Evolutionary conservation across 495 filamentous ascomycete genomes (phyloP).

Genomic region (Aspergillus sclerotioniger): DNA sequence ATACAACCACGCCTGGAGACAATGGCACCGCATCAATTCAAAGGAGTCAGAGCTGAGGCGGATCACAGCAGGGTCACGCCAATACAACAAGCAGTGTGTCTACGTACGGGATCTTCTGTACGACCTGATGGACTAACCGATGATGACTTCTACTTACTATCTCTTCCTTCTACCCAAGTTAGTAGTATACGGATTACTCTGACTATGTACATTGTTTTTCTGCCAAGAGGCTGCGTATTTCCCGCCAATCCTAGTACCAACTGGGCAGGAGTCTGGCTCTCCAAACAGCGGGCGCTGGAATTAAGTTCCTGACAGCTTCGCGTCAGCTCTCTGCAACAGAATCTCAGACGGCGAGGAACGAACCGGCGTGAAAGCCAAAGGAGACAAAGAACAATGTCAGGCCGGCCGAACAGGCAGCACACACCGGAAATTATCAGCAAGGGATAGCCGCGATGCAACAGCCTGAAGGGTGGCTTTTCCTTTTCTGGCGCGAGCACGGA

Average conservation of each 20-base stretch:
- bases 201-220: neutral
- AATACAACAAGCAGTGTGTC: slow-evolving; percentile 4
- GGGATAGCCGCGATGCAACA: slow-evolving; percentile 5
- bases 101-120: neutral
- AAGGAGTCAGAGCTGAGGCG: neutral
- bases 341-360: neutral
- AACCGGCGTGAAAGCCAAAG: neutral
- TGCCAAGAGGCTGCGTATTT: neutral
- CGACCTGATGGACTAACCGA: neutral
- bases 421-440: slow-evolving; percentile 5
- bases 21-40: neutral
- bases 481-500: neutral
- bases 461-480: neutral
- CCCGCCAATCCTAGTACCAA: slow-evolving; percentile 2
- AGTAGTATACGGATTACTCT: too few species aligned
- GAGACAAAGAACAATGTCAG: neutral
- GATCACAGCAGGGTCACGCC: slow-evolving; percentile 1
- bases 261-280: neutral
- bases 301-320: neutral
- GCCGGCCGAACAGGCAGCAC: neutral
- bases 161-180: neutral
- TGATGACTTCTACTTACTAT: neutral
- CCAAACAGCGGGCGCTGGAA: neutral
- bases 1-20: slow-evolving; percentile 1
- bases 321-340: neutral